A percentile compares a stretch with the other conserved stretches of the same genome.
Evolutionary conservation across 2,329 filamentous ascomycete genomes (phyloP).

Genomic region (Beauveria rudraprayagi): DNA sequence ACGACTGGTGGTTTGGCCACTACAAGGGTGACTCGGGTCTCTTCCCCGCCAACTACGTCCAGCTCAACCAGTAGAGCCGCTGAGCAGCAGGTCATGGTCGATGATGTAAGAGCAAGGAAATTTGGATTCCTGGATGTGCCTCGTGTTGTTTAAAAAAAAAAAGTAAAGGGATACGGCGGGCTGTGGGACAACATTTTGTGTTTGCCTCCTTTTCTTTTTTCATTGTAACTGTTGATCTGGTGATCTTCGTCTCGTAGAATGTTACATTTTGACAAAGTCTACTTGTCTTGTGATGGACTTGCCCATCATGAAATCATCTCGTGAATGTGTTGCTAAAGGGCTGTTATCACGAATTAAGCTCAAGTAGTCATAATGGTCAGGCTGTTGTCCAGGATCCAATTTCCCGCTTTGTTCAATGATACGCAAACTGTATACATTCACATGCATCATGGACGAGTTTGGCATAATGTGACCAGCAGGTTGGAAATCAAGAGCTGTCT

Average conservation of each 20-base stretch:
- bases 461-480: conserved; percentile 1
- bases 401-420: not conserved
- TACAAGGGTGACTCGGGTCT: conserved; percentile 73
- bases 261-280: not conserved
- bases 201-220: not conserved
- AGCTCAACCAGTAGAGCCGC: conserved; percentile 35
- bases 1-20: conserved; percentile 97
- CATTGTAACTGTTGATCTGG: not conserved
- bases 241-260: not conserved
- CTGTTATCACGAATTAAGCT: too few relatives aligned
- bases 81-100: not conserved
- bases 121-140: too few relatives aligned
- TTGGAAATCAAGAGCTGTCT: conserved; percentile 4
- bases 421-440: not conserved
- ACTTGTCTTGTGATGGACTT: not conserved
- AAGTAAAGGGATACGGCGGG: too few relatives aligned
- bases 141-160: too few relatives aligned
- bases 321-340: not conserved
- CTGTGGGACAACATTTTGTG: not conserved
- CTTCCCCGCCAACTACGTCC: conserved; percentile 70
- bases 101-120: not conserved
- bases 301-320: not conserved
- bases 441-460: not conserved
- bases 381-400: too few relatives aligned
- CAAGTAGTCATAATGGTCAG: too few relatives aligned